These are phyloP conservation scores for Takashimella tepidaria DNA, from an alignment of 1,284 basidiomycete genomes.

Conservation along the genomic window DNA sequence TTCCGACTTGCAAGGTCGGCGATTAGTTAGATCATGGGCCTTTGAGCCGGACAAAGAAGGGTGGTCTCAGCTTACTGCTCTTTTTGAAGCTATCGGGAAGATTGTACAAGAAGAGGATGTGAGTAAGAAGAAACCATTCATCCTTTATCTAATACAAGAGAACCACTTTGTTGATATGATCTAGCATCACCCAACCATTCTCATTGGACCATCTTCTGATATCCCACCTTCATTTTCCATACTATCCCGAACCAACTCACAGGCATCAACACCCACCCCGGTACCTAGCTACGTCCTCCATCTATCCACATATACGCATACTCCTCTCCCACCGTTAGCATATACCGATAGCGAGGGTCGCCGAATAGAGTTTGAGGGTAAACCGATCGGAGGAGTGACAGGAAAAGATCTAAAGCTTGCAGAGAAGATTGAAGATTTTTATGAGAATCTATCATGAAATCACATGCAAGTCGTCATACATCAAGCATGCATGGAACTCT, in stretches of 20 bases:
- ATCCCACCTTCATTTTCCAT: conserved; percentile 9
- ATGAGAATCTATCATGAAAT: no score
- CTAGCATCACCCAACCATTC: conserved; percentile 39
- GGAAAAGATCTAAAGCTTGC: conserved; percentile 37
- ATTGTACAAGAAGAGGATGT: conserved; percentile 30
- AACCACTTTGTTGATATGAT: conserved; percentile 1
- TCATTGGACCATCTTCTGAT: conserved; percentile 25
- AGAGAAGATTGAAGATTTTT: conserved; percentile 25
- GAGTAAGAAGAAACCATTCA: no score
- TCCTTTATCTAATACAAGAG: no score
- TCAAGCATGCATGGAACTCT: no score
- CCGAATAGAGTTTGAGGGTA: conserved; percentile 12
- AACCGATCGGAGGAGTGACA: conserved; percentile 36
- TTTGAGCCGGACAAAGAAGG: conserved; percentile 26
- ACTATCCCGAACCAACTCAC: background rate
- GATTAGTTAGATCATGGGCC: conserved; percentile 26
- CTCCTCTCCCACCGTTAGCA: conserved; percentile 31
- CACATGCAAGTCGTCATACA: no score
- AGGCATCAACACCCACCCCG: background rate
- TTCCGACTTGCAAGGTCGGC: conserved; percentile 30
- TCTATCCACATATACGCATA: conserved; percentile 40
- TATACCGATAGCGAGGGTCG: conserved; percentile 2
- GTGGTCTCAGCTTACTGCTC: conserved; percentile 22
- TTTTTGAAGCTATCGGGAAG: conserved; percentile 12
- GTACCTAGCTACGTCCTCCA: conserved; percentile 26